Conservation (phyloP, 1,139 yeast genomes). For the Pichia sp. region DNA sequence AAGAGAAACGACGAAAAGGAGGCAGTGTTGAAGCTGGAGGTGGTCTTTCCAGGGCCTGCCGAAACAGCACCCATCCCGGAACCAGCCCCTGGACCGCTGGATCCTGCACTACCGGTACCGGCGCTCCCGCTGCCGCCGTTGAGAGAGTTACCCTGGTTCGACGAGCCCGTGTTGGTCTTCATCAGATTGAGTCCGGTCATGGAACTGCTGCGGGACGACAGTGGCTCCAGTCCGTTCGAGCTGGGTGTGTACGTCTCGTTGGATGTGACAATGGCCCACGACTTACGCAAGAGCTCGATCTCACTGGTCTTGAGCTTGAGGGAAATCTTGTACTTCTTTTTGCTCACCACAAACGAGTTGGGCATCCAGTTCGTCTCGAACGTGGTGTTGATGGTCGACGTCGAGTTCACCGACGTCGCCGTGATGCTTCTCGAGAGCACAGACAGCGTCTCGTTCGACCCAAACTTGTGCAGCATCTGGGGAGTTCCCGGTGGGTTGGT, state of each 20-base stretch:
- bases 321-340: constrained; percentile 27
- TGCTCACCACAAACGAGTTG: constrained; percentile 27
- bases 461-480: constrained; percentile 9
- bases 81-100: too few relatives aligned
- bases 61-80: neutral
- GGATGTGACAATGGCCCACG: constrained; percentile 36
- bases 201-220: constrained; percentile 9
- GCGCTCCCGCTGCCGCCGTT: neutral
- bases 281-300: constrained; percentile 35
- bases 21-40: constrained; percentile 18
- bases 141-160: neutral
- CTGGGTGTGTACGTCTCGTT: constrained; percentile 15
- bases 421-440: constrained; percentile 24
- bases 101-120: neutral
- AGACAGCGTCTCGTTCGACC: constrained; percentile 20
- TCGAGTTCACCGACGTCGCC: constrained; percentile 26
- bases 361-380: constrained; percentile 33
- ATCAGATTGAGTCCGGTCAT: constrained; percentile 6
- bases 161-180: constrained; percentile 1
- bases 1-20: constrained; percentile 37
- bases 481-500: constrained; percentile 1
- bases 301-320: constrained; percentile 35
- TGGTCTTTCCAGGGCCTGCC: neutral
- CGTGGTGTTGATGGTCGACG: constrained; percentile 26
- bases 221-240: constrained; percentile 1